These are phyloP conservation scores for Aspergillus ruber DNA, from an alignment of 2,329 filamentous ascomycete species.

Conservation along the genomic window DNA sequence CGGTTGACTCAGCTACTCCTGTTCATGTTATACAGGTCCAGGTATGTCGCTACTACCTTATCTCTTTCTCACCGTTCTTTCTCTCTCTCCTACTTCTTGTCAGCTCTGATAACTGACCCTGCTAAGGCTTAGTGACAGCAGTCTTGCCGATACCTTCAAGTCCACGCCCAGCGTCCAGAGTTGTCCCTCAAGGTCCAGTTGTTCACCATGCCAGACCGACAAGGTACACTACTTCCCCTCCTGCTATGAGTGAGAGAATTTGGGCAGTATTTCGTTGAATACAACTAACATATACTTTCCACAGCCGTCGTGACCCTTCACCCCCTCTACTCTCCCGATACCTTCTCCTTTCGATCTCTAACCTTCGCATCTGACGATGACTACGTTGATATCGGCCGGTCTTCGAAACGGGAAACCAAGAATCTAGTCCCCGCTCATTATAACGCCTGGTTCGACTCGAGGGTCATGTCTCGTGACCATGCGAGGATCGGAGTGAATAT, in stretches of 20 bases:
- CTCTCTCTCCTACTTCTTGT: background rate
- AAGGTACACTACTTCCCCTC: slow-evolving; percentile 14
- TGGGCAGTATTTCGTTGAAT: background rate
- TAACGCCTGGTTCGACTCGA: slow-evolving; percentile 42
- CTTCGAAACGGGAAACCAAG: slow-evolving; percentile 34
- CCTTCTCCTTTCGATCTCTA: slow-evolving; percentile 26
- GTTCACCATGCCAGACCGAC: slow-evolving; percentile 17
- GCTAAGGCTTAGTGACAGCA: background rate
- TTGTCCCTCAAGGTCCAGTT: background rate
- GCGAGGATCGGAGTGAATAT: slow-evolving; percentile 28
- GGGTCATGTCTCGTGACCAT: slow-evolving; percentile 44
- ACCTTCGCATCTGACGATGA: slow-evolving; percentile 23
- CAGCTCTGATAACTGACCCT: background rate
- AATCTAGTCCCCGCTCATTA: slow-evolving; percentile 28
- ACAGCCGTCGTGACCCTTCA: slow-evolving; percentile 30
- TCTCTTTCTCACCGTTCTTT: background rate
- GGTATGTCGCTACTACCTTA: background rate
- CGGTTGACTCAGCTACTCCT: background rate
- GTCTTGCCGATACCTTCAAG: background rate
- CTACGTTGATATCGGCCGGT: slow-evolving; percentile 33
- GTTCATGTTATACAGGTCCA: slow-evolving; percentile 1
- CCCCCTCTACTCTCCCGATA: slow-evolving; percentile 19
- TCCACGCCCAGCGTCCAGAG: background rate
- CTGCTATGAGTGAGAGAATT: background rate
- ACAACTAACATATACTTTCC: slow-evolving; percentile 4